Base-by-base conservation (phyloP, 1,284 basidiomycete species). In the Lentinus polychrous region DNA sequence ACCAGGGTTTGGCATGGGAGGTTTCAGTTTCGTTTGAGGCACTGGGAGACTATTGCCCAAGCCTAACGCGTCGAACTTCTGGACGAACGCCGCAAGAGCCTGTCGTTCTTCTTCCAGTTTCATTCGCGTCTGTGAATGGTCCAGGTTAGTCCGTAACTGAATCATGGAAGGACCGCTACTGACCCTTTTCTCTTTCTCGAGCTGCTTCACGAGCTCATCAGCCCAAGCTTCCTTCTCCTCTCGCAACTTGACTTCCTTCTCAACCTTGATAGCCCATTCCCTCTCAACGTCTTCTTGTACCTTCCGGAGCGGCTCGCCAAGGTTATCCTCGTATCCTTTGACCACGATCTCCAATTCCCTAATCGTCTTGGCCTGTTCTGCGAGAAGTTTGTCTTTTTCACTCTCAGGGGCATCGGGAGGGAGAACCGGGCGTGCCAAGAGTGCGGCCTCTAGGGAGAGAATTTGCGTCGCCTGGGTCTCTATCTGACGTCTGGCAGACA, bases 381-480 rank as follows among this genome's bases (percentile, higher is more conserved):
- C 69, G 32, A 91, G 80, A 49, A 85, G 52, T 57, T 70, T 76
- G 57, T 89, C 85, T 61, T 89, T 91, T 52, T 86, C 84, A 32
- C 70, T 71, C 43, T 84, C 81, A 0, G 81, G 70, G 12, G 76
- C 76, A 45, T 79, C 76, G 0, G 70, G 67, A 0, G 81, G 75
- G 2, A 85, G 62, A 34, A 73, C 72, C 0, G 86, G 82, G 1
- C 83, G 76, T 4, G 82, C 73, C 1, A 79, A 70, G 5, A 91
- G 70, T 0, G 83, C 77, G 0, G 80, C 81, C 63, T 91, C 86
- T 1, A 89, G 74, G 0, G 86, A 87, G 2, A 94, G 73, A 40
- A 94, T 90, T 57, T 92, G 88, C 11, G 75, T 84, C 0, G 80
- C 76, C 59, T 92, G 89, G 1, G 83, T 79, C 45, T 91, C 83